Base-by-base conservation (phyloP, 257 asterid species). In the Echites panduratus region DNA sequence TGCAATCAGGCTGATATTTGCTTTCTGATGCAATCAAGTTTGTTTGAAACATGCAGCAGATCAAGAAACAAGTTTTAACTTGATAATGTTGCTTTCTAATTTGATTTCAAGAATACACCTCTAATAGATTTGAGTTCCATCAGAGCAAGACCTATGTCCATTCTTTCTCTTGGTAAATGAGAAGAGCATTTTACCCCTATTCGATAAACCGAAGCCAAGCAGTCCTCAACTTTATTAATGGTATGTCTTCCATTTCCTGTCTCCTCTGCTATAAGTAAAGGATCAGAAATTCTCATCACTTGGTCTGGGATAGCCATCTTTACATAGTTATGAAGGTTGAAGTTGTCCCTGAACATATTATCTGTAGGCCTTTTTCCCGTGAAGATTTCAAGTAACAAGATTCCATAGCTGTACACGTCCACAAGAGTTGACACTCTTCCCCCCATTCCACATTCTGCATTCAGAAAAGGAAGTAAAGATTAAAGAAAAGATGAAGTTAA, bases 161-260 rank as follows among this genome's bases (percentile, higher is more conserved):
- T 75, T 73, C 81, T 77, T 64, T 78, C 81, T 52, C 64, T 66
- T 0, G 81, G 81, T 9, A 66, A n/a, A 2, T 78, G 76, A 69
- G 70, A 35, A 52, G 82, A 79, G 7, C 87, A 83, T 14, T 61
- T 22, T 19, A 83, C 54, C 29, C 81, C 82, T 11, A 80, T 72
- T 2, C 43, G 66, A 22, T 80, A 56, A 5, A 80, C 13, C 22
- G 68, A 75, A 70, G 29, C 56, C 50, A 83, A 45, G 19, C 73
- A 77, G 8, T 71, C 53, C 75, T 41, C 61, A 13, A 12, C 22
- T 53, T 52, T 66, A 29, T 41, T 10, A 27, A 56, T 41, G 71
- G 17, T 22, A 16, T n/a, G 20, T 41, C 79, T 27, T 11, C 62
- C 24, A 14, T n/a, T n/a, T n/a, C n/a, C n/a, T n/a, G 63, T 7